Percentiles rank a stretch among this genome's conserved stretches.
Evolutionary conservation across 345 rosid species (phyloP).

Genomic region (Gossypium turneri): DNA sequence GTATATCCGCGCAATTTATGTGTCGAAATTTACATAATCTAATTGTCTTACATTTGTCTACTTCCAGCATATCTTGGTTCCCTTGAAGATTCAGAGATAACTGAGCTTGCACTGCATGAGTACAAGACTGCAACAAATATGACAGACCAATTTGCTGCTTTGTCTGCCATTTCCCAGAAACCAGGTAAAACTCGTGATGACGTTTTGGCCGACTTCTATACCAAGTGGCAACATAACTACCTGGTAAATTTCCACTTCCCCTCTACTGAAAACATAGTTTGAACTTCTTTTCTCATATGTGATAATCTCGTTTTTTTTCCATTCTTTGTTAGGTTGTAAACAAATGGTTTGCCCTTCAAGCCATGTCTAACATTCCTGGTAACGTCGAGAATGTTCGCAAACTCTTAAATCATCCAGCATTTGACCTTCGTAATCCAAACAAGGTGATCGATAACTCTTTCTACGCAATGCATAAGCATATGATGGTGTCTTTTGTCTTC

Average conservation of each 20-base stretch:
- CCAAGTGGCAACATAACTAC: slow-evolving; percentile 82
- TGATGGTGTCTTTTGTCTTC: neutral
- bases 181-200: slow-evolving; percentile 83
- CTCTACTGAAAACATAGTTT: neutral
- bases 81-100: slow-evolving; percentile 57
- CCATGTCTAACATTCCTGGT: slow-evolving; percentile 74
- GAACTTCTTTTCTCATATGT: neutral
- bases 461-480: neutral
- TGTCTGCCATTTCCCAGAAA: slow-evolving; percentile 77
- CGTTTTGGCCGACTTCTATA: slow-evolving; percentile 75
- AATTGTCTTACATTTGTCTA: slow-evolving; percentile 7
- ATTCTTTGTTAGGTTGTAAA: slow-evolving; percentile 65
- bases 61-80: slow-evolving; percentile 78
- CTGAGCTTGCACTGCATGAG: slow-evolving; percentile 58
- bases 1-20: neutral
- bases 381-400: slow-evolving; percentile 77
- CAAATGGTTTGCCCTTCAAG: slow-evolving; percentile 97
- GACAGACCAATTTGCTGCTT: slow-evolving; percentile 93
- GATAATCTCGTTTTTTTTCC: neutral
- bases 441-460: slow-evolving; percentile 37
- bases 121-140: slow-evolving; percentile 81
- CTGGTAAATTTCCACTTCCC: slow-evolving; percentile 45
- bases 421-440: slow-evolving; percentile 89
- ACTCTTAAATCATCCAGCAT: slow-evolving; percentile 79
- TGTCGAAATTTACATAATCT: neutral